Evolutionary conservation across 2,329 filamentous ascomycete genomes (phyloP).

Genomic region (Xylariaceae sp.): DNA sequence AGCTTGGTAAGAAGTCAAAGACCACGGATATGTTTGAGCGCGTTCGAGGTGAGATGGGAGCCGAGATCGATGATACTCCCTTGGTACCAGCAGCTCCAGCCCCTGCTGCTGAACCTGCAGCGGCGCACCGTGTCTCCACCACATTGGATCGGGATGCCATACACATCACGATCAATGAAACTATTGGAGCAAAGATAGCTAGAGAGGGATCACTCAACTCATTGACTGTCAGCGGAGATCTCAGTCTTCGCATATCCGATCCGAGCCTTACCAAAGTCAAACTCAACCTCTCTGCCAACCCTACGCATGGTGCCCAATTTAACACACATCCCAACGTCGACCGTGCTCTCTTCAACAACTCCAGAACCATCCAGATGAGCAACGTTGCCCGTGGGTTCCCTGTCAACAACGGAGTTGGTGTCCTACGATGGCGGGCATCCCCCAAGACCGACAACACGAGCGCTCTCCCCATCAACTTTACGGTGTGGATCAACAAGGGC

Average conservation of each 20-base stretch:
- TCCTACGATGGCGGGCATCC: conserved; percentile 86
- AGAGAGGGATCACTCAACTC: conserved; percentile 84
- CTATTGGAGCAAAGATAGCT: conserved; percentile 84
- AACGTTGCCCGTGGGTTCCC: conserved; percentile 87
- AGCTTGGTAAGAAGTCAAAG: conserved; percentile 98
- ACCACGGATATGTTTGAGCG: conserved; percentile 96
- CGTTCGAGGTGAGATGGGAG: conserved; percentile 86
- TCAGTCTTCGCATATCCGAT: conserved; percentile 87
- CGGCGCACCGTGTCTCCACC: conserved; percentile 55
- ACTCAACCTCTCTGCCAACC: conserved; percentile 70
- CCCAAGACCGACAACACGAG: conserved; percentile 76
- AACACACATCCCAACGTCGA: conserved; percentile 97
- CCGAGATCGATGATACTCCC: conserved; percentile 73
- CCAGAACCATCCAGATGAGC: conserved; percentile 83
- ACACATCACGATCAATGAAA: conserved; percentile 81
- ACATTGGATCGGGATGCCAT: conserved; percentile 78
- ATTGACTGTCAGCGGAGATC: conserved; percentile 84
- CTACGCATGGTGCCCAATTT: conserved; percentile 84
- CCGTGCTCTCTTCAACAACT: conserved; percentile 76
- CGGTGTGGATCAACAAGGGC: conserved; percentile 94
- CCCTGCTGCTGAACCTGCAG: conserved; percentile 45
- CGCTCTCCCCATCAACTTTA: conserved; percentile 89
- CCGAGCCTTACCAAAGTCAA: conserved; percentile 87
- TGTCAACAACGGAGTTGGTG: conserved; percentile 87
- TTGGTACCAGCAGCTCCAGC: conserved; percentile 56